Evolutionary conservation across 768 basidiomycete species (phyloP).

Genomic region (Pisolithus microcarpus): DNA sequence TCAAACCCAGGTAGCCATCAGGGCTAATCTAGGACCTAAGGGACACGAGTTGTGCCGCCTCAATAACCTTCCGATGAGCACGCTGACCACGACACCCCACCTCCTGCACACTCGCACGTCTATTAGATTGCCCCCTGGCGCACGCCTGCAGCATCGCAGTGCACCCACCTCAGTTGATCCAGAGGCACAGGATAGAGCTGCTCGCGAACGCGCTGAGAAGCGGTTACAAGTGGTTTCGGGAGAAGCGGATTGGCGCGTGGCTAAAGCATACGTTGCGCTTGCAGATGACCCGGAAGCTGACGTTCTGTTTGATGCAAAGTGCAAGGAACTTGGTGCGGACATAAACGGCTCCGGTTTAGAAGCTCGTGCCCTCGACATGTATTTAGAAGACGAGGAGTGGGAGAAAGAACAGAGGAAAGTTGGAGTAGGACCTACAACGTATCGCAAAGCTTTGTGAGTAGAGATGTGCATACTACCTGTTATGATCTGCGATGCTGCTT

Average conservation of each 20-base stretch:
- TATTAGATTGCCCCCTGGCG: slow-evolving; percentile 45
- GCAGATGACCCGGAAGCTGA: slow-evolving; percentile 36
- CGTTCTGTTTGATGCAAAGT: slow-evolving; percentile 13
- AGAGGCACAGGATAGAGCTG: slow-evolving; percentile 36
- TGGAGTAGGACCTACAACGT: slow-evolving; percentile 6
- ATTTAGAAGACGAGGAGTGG: slow-evolving; percentile 68
- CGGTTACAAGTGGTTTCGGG: slow-evolving; percentile 59
- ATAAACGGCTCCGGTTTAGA: slow-evolving; percentile 28
- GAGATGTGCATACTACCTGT: too few relatives aligned
- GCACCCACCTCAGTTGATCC: slow-evolving; percentile 23
- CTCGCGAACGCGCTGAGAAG: slow-evolving; percentile 51
- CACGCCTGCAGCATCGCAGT: slow-evolving; percentile 13
- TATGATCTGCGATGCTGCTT: too few relatives aligned
- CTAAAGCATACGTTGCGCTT: slow-evolving; percentile 62
- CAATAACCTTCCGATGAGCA: slow-evolving; percentile 59
- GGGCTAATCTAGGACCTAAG: slow-evolving; percentile 22
- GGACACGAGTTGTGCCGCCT: slow-evolving; percentile 54
- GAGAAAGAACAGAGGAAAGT: slow-evolving; percentile 36
- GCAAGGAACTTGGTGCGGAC: slow-evolving; percentile 17
- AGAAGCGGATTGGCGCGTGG: slow-evolving; percentile 60
- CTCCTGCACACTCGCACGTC: slow-evolving; percentile 61
- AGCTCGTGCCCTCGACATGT: slow-evolving; percentile 47
- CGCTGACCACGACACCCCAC: slow-evolving; percentile 65
- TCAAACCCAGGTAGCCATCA: neutral
- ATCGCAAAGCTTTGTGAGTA: neutral